A percentile compares a stretch with the other conserved stretches of the same genome.
These are phyloP conservation scores for Batkoa obscura DNA, from an alignment of 371 early-diverging fungal genomes.

Conservation along the genomic window DNA sequence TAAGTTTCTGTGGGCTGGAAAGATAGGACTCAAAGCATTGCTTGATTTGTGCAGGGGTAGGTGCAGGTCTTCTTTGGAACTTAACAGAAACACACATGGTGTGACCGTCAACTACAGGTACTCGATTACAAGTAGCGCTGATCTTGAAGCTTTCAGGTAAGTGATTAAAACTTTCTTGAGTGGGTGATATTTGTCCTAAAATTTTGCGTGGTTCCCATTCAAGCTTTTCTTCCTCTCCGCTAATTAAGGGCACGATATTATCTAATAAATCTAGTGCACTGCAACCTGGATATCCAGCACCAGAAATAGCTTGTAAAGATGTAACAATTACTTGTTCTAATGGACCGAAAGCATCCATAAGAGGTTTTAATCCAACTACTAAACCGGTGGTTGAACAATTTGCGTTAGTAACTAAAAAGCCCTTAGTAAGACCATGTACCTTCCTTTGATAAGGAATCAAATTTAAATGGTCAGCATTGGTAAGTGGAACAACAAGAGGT, in stretches of 20 bases:
- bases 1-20: constrained; percentile 51
- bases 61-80: constrained; percentile 42
- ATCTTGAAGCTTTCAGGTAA: constrained; percentile 14
- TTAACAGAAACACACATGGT: constrained; percentile 70
- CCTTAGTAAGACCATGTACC: constrained; percentile 37
- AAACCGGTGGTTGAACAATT: constrained; percentile 94
- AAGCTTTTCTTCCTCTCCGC: constrained; percentile 95
- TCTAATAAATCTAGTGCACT: constrained; percentile 82
- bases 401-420: constrained; percentile 88
- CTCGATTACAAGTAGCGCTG: constrained; percentile 91
- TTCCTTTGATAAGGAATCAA: constrained; percentile 56
- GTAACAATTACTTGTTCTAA: constrained; percentile 53
- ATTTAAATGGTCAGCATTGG: constrained; percentile 71
- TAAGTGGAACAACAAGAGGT: constrained; percentile 83
- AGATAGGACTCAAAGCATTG: constrained; percentile 45
- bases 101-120: constrained; percentile 91
- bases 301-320: constrained; percentile 90
- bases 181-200: constrained; percentile 25
- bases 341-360: constrained; percentile 76
- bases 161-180: not conserved
- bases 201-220: constrained; percentile 88
- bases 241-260: constrained; percentile 83
- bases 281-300: constrained; percentile 94
- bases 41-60: constrained; percentile 50
- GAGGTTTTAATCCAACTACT: constrained; percentile 75